Evolutionary conservation across 768 basidiomycete genomes (phyloP), one percentile per base, ranked within the genome.

Genomic region (Rhodotorula kratochvilovae): DNA sequence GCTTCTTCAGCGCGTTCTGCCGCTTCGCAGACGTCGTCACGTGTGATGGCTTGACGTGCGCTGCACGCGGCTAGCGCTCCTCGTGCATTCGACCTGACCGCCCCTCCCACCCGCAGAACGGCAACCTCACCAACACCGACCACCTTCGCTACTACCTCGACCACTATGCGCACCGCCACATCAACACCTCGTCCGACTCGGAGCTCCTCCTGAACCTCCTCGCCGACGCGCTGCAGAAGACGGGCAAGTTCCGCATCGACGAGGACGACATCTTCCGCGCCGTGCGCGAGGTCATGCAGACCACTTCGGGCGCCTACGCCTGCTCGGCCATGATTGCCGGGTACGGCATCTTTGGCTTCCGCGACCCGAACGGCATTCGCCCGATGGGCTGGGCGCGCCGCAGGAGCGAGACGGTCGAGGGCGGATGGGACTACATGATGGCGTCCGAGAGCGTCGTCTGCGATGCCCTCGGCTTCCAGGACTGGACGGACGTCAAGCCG

Each of bases 271-370:
- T 99, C 75, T 98, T 99, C 81, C 90, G 87, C 25, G 95, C 96
- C 43, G 87, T 97, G 64, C 85, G 89, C 21, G 89, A 90, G 13
- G 85, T 97, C 80, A 97, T 93, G 89, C 82, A 85, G 67, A 88
- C 92, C 73, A 89, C 88, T 80, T 89, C 85, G 77, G 96, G 96
- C 59, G 95, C 92, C 4, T 99, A 98, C 81, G 95, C 94, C 2
- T 97, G 94, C 79, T 89, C 93, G 19, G 92, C 90, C n/a, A 98
- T 99, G 96, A 86, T 99, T 51, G 95, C 96, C 39, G 96, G 96
- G 50, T 98, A 98, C 80, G 96, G 96, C 1, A 89, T 98, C 70
- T 94, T 99, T 79, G 96, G 90, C 0, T 99, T 99, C 83, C 85
- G 96, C 72, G 96, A 99, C 81, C 96, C 94, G 16, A 96, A 97